Evolutionary conservation across 2,329 filamentous ascomycete species (phyloP).

Genomic region (Rutstroemia sp.): DNA sequence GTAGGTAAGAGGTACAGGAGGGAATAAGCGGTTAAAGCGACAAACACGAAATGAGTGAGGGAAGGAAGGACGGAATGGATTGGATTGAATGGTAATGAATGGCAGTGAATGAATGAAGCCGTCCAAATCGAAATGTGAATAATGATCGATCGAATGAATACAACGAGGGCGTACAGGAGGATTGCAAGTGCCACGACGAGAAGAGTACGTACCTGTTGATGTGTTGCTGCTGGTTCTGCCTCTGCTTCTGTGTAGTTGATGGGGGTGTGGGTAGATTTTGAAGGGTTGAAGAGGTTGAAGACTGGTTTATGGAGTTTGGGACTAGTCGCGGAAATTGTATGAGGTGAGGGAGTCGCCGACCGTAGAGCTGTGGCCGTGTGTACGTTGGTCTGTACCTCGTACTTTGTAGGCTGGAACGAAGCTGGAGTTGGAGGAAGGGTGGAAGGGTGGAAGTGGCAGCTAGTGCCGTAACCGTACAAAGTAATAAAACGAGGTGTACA

Average conservation of each 20-base stretch:
- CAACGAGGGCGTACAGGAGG: neutral
- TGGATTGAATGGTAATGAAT: neutral
- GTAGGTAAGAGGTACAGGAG: neutral
- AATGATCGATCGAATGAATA: slow-evolving; percentile 2
- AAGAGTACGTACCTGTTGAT: neutral
- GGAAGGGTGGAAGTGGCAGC: no score
- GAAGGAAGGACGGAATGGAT: slow-evolving; percentile 4
- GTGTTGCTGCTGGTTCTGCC: no score
- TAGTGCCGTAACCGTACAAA: neutral
- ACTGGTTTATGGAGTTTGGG: no score
- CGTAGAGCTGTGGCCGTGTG: no score
- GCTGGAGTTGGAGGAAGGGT: no score
- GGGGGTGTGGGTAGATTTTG: neutral
- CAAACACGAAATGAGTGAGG: neutral
- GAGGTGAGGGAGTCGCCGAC: no score
- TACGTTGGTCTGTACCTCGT: no score
- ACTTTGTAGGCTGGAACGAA: no score
- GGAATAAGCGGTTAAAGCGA: slow-evolving; percentile 6
- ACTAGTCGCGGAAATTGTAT: no score
- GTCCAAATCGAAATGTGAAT: neutral
- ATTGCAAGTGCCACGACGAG: neutral
- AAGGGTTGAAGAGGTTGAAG: no score
- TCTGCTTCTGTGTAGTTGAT: no score
- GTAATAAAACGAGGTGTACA: neutral
- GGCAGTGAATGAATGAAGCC: slow-evolving; percentile 15